Percentiles rank a stretch among this genome's conserved stretches.
phyloP scores from a whole-genome alignment of 2,329 filamentous ascomycete species.

The Cladobotryum mycophilum region DNA sequence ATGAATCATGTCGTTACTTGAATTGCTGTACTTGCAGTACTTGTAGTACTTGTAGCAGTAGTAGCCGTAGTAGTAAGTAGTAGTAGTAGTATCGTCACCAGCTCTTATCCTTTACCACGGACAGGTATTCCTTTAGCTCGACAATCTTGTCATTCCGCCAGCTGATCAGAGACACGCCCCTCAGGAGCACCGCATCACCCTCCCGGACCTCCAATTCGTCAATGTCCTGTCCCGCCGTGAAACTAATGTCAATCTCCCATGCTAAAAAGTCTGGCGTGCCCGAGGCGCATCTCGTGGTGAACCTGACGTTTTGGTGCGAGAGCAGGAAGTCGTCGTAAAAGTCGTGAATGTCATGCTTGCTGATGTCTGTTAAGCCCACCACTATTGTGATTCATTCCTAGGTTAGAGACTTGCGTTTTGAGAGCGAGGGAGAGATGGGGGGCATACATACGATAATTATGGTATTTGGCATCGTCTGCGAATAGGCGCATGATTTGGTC shows the following conservation, averaged over 20 bases:
- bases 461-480: constrained; percentile 4
- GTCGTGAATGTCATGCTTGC: not conserved
- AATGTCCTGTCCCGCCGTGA: not conserved
- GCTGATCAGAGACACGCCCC: constrained; percentile 5
- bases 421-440: too few relatives aligned
- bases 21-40: too few relatives aligned
- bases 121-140: constrained; percentile 9
- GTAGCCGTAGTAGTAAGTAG: too few relatives aligned
- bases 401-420: too few relatives aligned
- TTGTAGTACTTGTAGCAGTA: too few relatives aligned
- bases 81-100: too few relatives aligned
- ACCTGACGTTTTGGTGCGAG: not conserved
- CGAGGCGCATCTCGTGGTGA: constrained; percentile 1
- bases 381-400: not conserved
- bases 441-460: not conserved
- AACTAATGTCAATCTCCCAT: constrained; percentile 6
- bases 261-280: constrained; percentile 1
- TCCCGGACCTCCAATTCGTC: not conserved
- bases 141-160: constrained; percentile 6
- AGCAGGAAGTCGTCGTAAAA: constrained; percentile 6
- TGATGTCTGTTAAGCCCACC: not conserved
- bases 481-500: constrained; percentile 5
- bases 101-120: not conserved
- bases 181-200: constrained; percentile 4
- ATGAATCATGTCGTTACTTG: too few relatives aligned